Evolutionary conservation across 176 grass and related monocot genomes (phyloP), one percentile per base, ranked within the genome.

Genomic region (Oryza australiensis): DNA sequence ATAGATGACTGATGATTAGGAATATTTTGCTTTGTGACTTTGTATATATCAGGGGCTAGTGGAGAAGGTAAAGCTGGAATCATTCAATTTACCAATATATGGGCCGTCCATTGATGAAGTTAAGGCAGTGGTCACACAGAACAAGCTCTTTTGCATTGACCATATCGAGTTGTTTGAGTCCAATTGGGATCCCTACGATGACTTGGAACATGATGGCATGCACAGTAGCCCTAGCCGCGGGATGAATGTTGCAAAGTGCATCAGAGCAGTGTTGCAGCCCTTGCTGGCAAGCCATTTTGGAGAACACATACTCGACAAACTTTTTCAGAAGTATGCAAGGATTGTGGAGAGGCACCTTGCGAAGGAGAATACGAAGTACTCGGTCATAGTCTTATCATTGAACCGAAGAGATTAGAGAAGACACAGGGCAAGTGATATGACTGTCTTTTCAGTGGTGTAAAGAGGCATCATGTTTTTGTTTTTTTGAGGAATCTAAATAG

Each of bases 61-160:
- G 28, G 75, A 79, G 62, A 69, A 86, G 49, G 74, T 76, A 20
- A 89, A 89, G 34, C 16, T 89, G 49, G 74, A 83, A 14, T 80
- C 80, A 8, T 91, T 91, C 51, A 71, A 91, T 43, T 0, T 91
- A 43, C 89, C 82, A 13, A 1, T 83, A 6, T 94, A 94, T 26
- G 43, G 43, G 33, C 74, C 91, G 11, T 90, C 91, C 0, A 57
- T 86, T 15, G 48, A 64, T 23, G 91, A 94, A 73, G 85, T 76
- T 3, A 64, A 46, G 42, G 67, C 35, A 0, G 26, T 86, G 0
- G 73, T 90, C 32, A 14, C 71, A 14, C 9, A 15, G 53, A 35
- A 35, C 23, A 78, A 57, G 16, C n/a, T 75, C 5, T 94, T 88
- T 29, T 65, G 80, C 32, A 60, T 90, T 9, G 30, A 75, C 4